These are phyloP conservation scores for Erysiphe pulchra DNA, from an alignment of 2,329 filamentous ascomycete genomes.

Conservation along the genomic window DNA sequence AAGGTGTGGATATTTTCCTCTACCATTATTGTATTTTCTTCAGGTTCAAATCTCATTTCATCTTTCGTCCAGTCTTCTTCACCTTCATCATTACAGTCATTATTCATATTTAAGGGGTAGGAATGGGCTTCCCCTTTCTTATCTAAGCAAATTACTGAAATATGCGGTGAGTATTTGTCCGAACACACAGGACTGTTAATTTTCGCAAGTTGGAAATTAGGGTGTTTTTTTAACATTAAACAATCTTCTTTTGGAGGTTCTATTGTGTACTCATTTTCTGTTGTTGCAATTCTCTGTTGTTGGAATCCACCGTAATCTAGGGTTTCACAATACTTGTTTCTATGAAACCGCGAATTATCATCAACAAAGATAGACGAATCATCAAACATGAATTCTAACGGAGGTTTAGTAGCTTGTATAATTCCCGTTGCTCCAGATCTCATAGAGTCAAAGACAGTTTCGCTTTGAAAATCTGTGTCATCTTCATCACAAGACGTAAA, in stretches of 20 bases:
- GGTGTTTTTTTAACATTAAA: neutral
- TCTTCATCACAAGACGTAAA: slow-evolving; percentile 47
- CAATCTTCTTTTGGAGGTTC: neutral
- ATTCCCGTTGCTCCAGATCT: slow-evolving; percentile 44
- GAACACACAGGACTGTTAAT: neutral
- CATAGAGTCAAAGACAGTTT: slow-evolving; percentile 52
- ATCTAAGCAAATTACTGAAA: neutral
- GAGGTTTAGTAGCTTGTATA: slow-evolving; percentile 39
- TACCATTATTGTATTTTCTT: neutral
- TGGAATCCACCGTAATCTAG: neutral
- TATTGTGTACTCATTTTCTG: slow-evolving; percentile 26
- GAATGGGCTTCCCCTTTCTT: neutral
- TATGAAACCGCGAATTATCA: neutral
- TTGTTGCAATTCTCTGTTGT: slow-evolving; percentile 24
- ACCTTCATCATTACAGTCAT: slow-evolving; percentile 29
- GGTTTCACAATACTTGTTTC: neutral
- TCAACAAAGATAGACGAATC: slow-evolving; percentile 41
- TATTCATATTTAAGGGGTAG: neutral
- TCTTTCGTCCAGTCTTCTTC: slow-evolving; percentile 35
- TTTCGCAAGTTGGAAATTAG: neutral
- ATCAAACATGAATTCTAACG: slow-evolving; percentile 58
- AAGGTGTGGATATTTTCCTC: neutral
- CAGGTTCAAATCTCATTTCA: slow-evolving; percentile 6
- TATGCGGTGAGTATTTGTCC: neutral
- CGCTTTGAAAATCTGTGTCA: slow-evolving; percentile 54